Base-by-base conservation (phyloP, 345 rosid species). In the Melaleuca alternifolia region DNA sequence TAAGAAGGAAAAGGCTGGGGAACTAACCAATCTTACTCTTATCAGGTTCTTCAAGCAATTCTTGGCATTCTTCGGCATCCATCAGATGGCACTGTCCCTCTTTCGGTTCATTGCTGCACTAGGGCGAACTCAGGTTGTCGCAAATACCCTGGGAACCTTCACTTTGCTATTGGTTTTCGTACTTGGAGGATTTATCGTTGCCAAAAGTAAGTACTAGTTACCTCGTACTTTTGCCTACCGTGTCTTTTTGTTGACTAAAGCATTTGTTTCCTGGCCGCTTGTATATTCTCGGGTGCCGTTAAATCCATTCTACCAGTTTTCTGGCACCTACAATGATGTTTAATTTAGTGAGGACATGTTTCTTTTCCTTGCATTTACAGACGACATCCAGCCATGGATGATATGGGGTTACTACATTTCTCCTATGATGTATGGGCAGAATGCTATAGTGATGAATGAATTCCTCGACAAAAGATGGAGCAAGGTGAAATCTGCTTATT, bases 351-450 rank as follows among this genome's bases (percentile, higher is more conserved):
- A 18, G 81, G 81, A 20, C 30, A 48, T 85, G 51, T 76, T 30
- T 59, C 20, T 61, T 21, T 59, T 33, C 30, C 50, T 82, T 87
- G 15, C 83, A 23, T 52, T 44, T 82, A 37, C 89, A 96, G 99
- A 94, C 87, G 96, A 94, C 85, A 92, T 96, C 81, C 85, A 89
- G 5, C 84, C 93, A 18, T 94, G 93, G 93, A 84, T 94, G 97
- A 89, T 91, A 54, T 96, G 99, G 99, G 98, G 96, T 52, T 96
- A 94, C 84, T 96, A 91, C 83, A 11, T 54, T 50, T 96, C 98
- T 21, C 99, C 98, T 52, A 91, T 95, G 98, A 96, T 95, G 98
- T 96, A 96, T 85, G 98, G 96, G 85, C 98, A 96, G 86, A 95
- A 92, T 77, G 97, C 98, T 50, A 89, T 95, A 71, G 94, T 93